Evolutionary conservation across 352 stramenopile genomes (phyloP).

Genomic region (Pythium phragmitis): DNA sequence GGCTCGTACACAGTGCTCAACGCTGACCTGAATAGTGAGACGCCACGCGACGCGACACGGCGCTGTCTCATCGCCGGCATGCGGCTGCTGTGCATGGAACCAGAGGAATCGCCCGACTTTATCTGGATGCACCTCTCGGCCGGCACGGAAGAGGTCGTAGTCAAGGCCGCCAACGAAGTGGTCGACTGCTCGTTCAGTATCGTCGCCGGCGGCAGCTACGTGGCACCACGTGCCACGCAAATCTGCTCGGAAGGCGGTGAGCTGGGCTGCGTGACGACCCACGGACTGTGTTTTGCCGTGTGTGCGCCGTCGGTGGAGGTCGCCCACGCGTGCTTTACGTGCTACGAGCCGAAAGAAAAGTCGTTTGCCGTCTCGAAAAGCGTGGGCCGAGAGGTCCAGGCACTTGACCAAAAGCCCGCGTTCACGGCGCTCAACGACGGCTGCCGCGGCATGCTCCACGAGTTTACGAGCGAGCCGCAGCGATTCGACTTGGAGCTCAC

Average conservation of each 20-base stretch:
- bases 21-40: constrained; percentile 56
- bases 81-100: constrained; percentile 68
- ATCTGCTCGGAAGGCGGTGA: constrained; percentile 73
- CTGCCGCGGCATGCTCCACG: constrained; percentile 68
- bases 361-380: constrained; percentile 68
- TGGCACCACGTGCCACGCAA: constrained; percentile 41
- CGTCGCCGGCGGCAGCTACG: constrained; percentile 38
- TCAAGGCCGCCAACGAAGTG: constrained; percentile 65
- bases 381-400: constrained; percentile 52
- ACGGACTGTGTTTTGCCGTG: constrained; percentile 72
- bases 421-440: constrained; percentile 72
- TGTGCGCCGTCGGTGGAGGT: constrained; percentile 82
- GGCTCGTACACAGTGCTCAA: constrained; percentile 80
- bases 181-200: constrained; percentile 73
- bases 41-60: constrained; percentile 57
- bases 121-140: constrained; percentile 68
- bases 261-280: constrained; percentile 60
- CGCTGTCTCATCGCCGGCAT: constrained; percentile 69
- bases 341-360: constrained; percentile 76
- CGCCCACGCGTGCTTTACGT: constrained; percentile 75
- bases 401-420: constrained; percentile 71
- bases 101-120: constrained; percentile 75
- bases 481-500: constrained; percentile 67
- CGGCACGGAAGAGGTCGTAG: constrained; percentile 65
- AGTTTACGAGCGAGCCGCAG: constrained; percentile 56